Evolutionary conservation across 2,329 filamentous ascomycete species (phyloP).

Genomic region (Diaporthe ilicicola): DNA sequence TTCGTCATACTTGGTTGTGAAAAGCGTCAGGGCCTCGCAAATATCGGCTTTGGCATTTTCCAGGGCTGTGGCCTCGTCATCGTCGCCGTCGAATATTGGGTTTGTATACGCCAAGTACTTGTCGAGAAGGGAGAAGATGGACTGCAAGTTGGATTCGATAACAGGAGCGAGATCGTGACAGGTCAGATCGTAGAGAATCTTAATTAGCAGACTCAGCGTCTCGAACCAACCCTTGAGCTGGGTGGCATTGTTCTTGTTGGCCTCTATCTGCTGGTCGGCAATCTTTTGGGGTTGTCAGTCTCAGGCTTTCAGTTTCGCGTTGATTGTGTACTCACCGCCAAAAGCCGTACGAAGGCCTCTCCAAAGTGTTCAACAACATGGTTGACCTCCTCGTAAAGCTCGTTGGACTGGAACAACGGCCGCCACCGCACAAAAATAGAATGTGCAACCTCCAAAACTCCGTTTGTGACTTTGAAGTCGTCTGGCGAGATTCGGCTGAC

Average conservation of each 20-base stretch:
- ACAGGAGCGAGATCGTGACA: constrained; percentile 94
- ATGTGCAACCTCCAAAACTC: constrained; percentile 95
- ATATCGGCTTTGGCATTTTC: constrained; percentile 94
- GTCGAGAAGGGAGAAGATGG: constrained; percentile 81
- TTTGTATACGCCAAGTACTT: constrained; percentile 95
- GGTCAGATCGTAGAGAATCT: constrained; percentile 96
- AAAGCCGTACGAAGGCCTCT: constrained; percentile 80
- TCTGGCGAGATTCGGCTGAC: constrained; percentile 85
- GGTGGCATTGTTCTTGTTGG: constrained; percentile 78
- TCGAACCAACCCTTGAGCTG: constrained; percentile 81
- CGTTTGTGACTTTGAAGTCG: constrained; percentile 87
- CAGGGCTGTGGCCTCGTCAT: constrained; percentile 88
- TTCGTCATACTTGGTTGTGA: constrained; percentile 94
- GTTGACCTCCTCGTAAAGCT: constrained; percentile 93
- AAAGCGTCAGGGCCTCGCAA: constrained; percentile 88
- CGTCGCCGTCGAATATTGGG: constrained; percentile 80
- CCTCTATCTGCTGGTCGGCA: constrained; percentile 76
- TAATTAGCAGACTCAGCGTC: constrained; percentile 86
- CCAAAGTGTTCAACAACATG: constrained; percentile 91
- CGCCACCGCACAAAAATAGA: constrained; percentile 98
- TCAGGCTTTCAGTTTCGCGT: too few relatives aligned
- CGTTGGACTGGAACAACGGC: constrained; percentile 91
- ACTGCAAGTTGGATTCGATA: constrained; percentile 87
- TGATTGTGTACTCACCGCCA: constrained; percentile 64
- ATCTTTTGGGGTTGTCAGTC: constrained; percentile 51